Base-by-base conservation (phyloP, 2,329 filamentous ascomycete genomes). In the Aureobasidium sp. region DNA sequence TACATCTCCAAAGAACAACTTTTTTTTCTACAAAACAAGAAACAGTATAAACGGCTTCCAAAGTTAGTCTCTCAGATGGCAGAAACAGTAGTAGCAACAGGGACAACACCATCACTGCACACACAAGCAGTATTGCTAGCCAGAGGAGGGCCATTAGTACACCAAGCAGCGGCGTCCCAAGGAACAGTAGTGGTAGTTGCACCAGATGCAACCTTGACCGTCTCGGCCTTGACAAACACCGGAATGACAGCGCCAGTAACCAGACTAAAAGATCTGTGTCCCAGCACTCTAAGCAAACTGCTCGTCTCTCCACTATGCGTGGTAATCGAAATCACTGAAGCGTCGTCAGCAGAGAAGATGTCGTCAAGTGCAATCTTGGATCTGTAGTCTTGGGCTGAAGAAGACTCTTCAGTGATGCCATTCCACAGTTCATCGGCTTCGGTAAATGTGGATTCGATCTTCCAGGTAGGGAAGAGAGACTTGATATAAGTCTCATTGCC, bases 221-320 rank as follows among this genome's bases (percentile, higher is more conserved):
- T 80, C 66, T 82, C 78, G 0, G 82, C 85, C 72, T 82, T 84
- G 37, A 90, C 81, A 1, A 90, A 77, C 2, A 87, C 84, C 0
- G 87, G 86, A 31, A 90, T 86, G 8, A 87, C 81, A 62, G 85
- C 81, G 9, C 87, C 87, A 0, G 87, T 90, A n/a, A 76, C 77
- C 14, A 90, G 75, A 2, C 75, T 71, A 69, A 89, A 90, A 2
- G 73, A 65, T n/a, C 81, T 79, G 67, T 90, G 87, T 56, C 81
- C 80, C 4, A 89, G 72, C 0, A 84, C 84, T 57, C 75, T 68
- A 3, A 86, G 76, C 27, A 84, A 72, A 60, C 74, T 77, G 12
- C 68, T 68, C 66, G 85, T 84, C 67, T 83, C 79, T 6, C 84
- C 85, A 22, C 79, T 81, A 72, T 87, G 85, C 59, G 78, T 82